These are phyloP conservation scores for Gastrolobium villosum DNA, from an alignment of 306 rosid genomes.

Conservation along the genomic window DNA sequence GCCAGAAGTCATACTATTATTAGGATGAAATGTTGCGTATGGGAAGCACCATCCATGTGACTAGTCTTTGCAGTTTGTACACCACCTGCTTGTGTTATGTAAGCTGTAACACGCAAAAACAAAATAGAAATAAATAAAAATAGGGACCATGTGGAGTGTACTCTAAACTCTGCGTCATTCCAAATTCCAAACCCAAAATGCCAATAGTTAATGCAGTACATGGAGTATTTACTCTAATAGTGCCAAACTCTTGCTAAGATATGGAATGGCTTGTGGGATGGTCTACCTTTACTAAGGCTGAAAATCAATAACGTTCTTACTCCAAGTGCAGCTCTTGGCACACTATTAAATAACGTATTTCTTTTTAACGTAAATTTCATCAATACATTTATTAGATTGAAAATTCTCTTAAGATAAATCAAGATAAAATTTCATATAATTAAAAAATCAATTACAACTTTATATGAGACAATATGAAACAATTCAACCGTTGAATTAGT, in stretches of 20 bases:
- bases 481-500: neutral
- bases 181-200: conserved; percentile 39
- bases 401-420: too few species aligned
- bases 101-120: conserved; percentile 50
- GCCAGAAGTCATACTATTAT: conserved; percentile 14
- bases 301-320: too few species aligned
- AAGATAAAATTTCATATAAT: too few species aligned
- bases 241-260: conserved; percentile 3
- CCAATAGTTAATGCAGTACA: too few species aligned
- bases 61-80: conserved; percentile 40
- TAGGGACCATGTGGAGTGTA: conserved; percentile 42
- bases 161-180: neutral
- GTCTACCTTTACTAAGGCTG: neutral
- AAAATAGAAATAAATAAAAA: neutral
- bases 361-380: too few species aligned
- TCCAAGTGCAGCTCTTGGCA: too few species aligned
- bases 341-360: too few species aligned
- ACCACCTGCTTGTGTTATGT: conserved; percentile 47
- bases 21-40: conserved; percentile 29
- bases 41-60: conserved; percentile 45
- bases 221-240: too few species aligned
- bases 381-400: too few species aligned
- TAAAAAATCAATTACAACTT: too few species aligned
- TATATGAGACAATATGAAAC: too few species aligned
- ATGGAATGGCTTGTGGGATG: neutral